phyloP scores from a whole-genome alignment of 2,329 filamentous ascomycete genomes.

The Aspergillus sp. region DNA sequence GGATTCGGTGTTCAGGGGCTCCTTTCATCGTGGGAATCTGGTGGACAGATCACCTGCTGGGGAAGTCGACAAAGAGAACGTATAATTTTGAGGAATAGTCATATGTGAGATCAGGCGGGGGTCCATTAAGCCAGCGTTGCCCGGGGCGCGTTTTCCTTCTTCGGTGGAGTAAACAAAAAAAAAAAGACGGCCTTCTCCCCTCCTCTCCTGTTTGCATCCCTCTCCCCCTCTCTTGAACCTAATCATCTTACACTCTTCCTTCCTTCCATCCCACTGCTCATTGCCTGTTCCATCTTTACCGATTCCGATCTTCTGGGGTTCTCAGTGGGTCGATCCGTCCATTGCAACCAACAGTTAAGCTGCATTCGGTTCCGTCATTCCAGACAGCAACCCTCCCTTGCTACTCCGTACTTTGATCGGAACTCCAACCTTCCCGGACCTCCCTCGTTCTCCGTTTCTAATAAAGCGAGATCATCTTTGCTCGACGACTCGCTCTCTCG shows the following conservation, averaged over 20 bases:
- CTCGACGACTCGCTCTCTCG: slow-evolving; percentile 6
- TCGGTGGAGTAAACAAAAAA: slow-evolving; percentile 20
- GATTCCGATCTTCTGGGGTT: slow-evolving; percentile 22
- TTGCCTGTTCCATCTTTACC: slow-evolving; percentile 4
- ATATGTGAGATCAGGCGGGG: slow-evolving; percentile 8
- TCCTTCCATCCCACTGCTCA: slow-evolving; percentile 1
- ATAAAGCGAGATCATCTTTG: neutral
- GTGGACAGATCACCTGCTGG: too few relatives aligned
- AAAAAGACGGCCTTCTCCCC: slow-evolving; percentile 1
- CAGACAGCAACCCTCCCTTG: slow-evolving; percentile 29
- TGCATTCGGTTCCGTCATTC: slow-evolving; percentile 32
- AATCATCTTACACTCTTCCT: neutral
- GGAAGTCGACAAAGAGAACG: too few relatives aligned
- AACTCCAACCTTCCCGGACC: slow-evolving; percentile 22
- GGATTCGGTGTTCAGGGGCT: too few relatives aligned
- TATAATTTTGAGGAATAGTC: neutral
- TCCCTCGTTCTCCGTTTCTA: slow-evolving; percentile 7
- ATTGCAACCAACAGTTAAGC: slow-evolving; percentile 19
- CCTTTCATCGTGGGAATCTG: too few relatives aligned
- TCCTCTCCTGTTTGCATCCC: neutral
- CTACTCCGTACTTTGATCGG: slow-evolving; percentile 16
- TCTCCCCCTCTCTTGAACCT: neutral
- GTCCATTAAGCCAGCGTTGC: slow-evolving; percentile 15
- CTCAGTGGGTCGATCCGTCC: slow-evolving; percentile 19
- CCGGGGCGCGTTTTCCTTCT: slow-evolving; percentile 8